Base-by-base conservation (phyloP, 2,329 filamentous ascomycete genomes). In the Canariomyces notabilis region DNA sequence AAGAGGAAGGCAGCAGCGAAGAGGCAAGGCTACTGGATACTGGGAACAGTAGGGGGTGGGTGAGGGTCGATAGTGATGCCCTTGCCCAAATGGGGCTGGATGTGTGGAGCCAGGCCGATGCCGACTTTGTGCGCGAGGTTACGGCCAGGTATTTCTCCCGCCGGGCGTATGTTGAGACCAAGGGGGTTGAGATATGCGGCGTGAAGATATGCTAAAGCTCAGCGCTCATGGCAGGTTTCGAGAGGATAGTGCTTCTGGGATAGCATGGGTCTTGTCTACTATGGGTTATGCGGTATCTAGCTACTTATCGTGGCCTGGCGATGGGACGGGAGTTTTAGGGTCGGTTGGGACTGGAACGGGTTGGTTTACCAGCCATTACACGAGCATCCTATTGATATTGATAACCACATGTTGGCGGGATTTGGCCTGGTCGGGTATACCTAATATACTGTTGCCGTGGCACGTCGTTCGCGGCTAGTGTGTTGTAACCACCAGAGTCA, bases 11-110 rank as follows among this genome's bases (percentile, higher is more conserved):
- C 9, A 42, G 37, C 6, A 52, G 53, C 33, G 57, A 55, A 6
- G 41, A 50, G 19, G 49, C 42, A 11, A 37, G 51, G 37, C 38
- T 57, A 37, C 37, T 55, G 21, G 37, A 42, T 23, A 38, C 18
- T 12, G 67, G 11, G 67, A 67, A 5, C 59, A 61, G 59, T n/a
- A 67, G 67, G 31, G 62, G 60, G 2, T 64, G 62, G 38, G 65
- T 87, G 39, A 70, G 73, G 11, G 68, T 91, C 18, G 76, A 76
- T 51, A 79, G 77, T 53, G 80, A 82, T 20, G 80, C 85, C 44
- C 63, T 91, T 40, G 75, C 79, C 48, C 71, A 74, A 37, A 85
- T 91, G 80, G 87, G 87, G 0, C 73, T 93, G 16, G 87, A 93
- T 57, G 73, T 82, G 1, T 93, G 87, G 86, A 89, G 84, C 60